Evolutionary conservation across 2,329 filamentous ascomycete genomes (phyloP).

Genomic region (Cytospora piceicola): DNA sequence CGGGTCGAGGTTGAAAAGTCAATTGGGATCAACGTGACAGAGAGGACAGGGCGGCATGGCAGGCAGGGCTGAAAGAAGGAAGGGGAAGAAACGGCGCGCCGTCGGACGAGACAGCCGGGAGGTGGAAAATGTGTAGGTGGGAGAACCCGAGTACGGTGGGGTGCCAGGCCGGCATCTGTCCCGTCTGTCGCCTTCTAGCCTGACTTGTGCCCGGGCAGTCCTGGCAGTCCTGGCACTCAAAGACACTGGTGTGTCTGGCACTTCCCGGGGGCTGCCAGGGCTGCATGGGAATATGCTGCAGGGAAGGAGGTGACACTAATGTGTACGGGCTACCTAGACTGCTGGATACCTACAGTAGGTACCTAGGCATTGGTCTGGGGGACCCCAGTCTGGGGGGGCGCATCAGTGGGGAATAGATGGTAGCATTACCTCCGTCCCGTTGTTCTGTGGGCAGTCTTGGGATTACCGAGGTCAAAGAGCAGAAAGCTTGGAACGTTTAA

Average conservation of each 20-base stretch:
- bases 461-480: neutral
- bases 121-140: neutral
- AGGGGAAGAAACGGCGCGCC: constrained; percentile 1
- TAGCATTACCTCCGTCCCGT: neutral
- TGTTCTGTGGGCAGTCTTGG: neutral
- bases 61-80: neutral
- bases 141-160: neutral
- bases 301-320: neutral
- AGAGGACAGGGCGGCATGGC: neutral
- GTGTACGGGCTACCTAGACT: no score
- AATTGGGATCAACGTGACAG: constrained; percentile 2
- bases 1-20: neutral
- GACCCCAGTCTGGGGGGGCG: constrained; percentile 1
- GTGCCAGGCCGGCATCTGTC: neutral
- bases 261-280: constrained; percentile 2
- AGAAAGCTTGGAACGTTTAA: neutral
- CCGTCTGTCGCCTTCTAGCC: neutral
- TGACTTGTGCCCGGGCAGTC: no score
- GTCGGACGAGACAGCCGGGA: neutral
- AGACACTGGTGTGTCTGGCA: no score
- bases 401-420: neutral
- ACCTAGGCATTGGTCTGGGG: no score
- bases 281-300: neutral
- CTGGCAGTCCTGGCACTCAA: neutral
- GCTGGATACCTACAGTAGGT: no score